Conservation (phyloP, 176 grass and related monocot genomes). For the Cocos nucifera region DNA sequence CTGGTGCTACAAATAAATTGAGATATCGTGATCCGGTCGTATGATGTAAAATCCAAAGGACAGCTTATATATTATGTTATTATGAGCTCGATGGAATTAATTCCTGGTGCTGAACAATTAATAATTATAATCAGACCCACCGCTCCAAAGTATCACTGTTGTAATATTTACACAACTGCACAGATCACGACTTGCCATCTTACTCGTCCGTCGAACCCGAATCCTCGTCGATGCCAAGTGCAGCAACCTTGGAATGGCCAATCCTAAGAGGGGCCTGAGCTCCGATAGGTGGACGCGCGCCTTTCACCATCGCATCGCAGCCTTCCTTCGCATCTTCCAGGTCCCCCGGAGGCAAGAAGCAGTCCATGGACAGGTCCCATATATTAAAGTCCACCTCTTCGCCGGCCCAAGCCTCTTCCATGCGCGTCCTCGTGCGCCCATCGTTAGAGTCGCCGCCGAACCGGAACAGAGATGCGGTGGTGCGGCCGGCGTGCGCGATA, state of each 20-base stretch:
- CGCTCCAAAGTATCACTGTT: background rate
- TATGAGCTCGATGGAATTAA: too few species aligned
- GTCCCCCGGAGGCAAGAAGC: constrained; percentile 89
- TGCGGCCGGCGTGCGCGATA: constrained; percentile 72
- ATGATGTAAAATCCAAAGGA: too few species aligned
- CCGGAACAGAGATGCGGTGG: constrained; percentile 60
- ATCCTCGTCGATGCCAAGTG: constrained; percentile 47
- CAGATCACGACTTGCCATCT: constrained; percentile 35
- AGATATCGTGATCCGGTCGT: too few species aligned
- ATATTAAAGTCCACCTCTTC: constrained; percentile 98
- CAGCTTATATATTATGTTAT: too few species aligned
- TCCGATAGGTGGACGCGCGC: constrained; percentile 29
- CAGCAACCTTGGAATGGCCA: constrained; percentile 71
- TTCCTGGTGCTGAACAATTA: too few species aligned
- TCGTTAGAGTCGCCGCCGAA: constrained; percentile 62
- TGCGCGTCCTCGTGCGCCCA: constrained; percentile 60
- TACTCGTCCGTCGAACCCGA: constrained; percentile 22
- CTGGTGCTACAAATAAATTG: too few species aligned
- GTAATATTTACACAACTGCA: constrained; percentile 50
- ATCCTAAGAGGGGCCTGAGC: constrained; percentile 41
- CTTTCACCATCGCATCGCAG: constrained; percentile 16
- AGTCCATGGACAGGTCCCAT: constrained; percentile 68
- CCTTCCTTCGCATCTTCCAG: constrained; percentile 46
- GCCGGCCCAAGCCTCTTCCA: constrained; percentile 83
- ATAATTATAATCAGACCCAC: too few species aligned